A percentile compares a stretch with the other conserved stretches of the same genome.
Evolutionary conservation across 306 rosid species (phyloP).

Genomic region (Medicago ruthenica): DNA sequence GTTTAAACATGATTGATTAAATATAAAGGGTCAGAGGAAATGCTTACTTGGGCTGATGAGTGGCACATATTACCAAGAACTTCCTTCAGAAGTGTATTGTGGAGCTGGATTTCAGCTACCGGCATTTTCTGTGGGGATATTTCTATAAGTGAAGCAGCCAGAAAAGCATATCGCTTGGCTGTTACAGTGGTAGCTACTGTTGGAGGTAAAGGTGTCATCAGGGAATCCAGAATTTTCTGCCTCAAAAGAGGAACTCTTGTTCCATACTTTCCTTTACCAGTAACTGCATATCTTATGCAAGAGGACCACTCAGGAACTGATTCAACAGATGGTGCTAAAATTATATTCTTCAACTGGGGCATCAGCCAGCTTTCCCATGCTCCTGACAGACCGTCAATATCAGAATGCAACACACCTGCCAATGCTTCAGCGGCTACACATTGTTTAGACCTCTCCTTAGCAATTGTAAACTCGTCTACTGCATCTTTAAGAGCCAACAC

Average conservation of each 20-base stretch:
- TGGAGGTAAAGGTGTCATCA: slow-evolving; percentile 80
- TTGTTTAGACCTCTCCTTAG: slow-evolving; percentile 98
- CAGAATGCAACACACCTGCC: slow-evolving; percentile 96
- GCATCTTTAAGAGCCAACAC: slow-evolving; percentile 75
- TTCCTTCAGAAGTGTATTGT: slow-evolving; percentile 80
- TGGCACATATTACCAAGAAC: slow-evolving; percentile 89
- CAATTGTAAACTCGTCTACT: slow-evolving; percentile 78
- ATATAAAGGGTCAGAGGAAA: slow-evolving; percentile 33
- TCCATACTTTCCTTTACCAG: slow-evolving; percentile 97
- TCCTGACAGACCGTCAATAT: slow-evolving; percentile 75
- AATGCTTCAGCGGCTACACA: slow-evolving; percentile 99
- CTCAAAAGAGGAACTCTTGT: slow-evolving; percentile 88
- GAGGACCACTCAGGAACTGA: slow-evolving; percentile 98
- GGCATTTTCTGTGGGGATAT: slow-evolving; percentile 92
- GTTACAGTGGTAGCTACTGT: slow-evolving; percentile 85
- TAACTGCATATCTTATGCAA: slow-evolving; percentile 92
- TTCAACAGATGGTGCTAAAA: slow-evolving; percentile 87
- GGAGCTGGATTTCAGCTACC: slow-evolving; percentile 74
- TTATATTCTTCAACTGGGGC: slow-evolving; percentile 82
- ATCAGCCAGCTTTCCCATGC: slow-evolving; percentile 93
- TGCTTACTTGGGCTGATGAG: slow-evolving; percentile 96
- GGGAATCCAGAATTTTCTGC: slow-evolving; percentile 84
- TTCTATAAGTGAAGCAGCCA: slow-evolving; percentile 93
- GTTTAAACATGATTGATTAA: slow-evolving; percentile 33
- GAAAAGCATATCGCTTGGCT: slow-evolving; percentile 91